Conservation (phyloP, 2,329 filamentous ascomycete species). For the Trichophyton rubrum region DNA sequence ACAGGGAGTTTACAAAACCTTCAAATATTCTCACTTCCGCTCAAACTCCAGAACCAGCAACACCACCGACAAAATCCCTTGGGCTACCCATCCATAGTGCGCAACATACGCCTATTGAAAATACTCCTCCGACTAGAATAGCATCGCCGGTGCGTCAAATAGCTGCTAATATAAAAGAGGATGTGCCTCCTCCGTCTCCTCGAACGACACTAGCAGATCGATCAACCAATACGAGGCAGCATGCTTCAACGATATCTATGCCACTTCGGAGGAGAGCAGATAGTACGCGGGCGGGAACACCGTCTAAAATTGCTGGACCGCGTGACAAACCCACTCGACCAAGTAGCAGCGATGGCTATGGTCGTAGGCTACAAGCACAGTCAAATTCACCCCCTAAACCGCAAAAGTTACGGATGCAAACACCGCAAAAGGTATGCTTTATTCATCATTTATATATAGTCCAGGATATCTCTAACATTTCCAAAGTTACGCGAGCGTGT, state of each 20-base stretch:
- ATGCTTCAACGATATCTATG: conserved; percentile 21
- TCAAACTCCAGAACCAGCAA: conserved; percentile 8
- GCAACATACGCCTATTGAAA: background rate
- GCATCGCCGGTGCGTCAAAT: conserved; percentile 16
- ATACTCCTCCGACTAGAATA: conserved; percentile 19
- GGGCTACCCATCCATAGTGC: background rate
- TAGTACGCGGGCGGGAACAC: conserved; percentile 14
- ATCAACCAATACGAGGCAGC: conserved; percentile 22
- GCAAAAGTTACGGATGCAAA: conserved; percentile 57
- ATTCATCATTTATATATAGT: background rate
- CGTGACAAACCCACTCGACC: background rate
- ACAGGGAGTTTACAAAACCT: conserved; percentile 27
- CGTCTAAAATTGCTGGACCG: background rate
- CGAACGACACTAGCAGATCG: conserved; percentile 23
- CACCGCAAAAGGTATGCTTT: conserved; percentile 42
- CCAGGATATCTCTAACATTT: conserved; percentile 11
- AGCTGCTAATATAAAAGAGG: conserved; percentile 25
- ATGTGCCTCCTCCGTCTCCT: conserved; percentile 26
- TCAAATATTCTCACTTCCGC: conserved; percentile 24
- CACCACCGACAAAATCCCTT: conserved; percentile 5
- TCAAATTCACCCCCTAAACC: conserved; percentile 58
- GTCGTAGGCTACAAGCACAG: conserved; percentile 26
- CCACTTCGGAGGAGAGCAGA: conserved; percentile 34
- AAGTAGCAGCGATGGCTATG: background rate
- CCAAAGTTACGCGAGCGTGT: conserved; percentile 61